Conservation (phyloP, 345 rosid species). For the Eucalyptus polybractea region DNA sequence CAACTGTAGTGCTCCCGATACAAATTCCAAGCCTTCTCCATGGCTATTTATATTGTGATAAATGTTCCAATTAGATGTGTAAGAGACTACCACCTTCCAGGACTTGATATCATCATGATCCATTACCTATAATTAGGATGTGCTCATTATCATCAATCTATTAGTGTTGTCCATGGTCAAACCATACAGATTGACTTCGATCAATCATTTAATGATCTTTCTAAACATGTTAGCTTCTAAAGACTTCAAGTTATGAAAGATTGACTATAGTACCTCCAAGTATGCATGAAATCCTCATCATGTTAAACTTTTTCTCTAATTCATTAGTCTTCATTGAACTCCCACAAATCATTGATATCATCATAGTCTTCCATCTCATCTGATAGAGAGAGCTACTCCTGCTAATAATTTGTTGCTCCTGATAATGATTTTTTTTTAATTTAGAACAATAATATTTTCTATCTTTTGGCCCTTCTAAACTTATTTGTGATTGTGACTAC, state of each 20-base stretch:
- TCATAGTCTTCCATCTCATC: not conserved
- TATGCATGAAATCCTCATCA: not conserved
- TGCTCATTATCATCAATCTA: not conserved
- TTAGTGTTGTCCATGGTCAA: not conserved
- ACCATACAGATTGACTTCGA: not conserved
- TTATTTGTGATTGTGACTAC: not conserved
- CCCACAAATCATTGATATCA: not conserved
- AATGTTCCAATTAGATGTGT: not conserved
- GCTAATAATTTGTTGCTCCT: not conserved
- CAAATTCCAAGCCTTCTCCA: not conserved
- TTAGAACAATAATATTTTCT: not conserved
- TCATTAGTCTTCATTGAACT: not conserved
- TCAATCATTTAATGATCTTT: not conserved
- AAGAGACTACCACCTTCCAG: not conserved
- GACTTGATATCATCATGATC: not conserved
- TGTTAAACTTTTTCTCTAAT: not conserved
- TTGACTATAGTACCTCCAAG: not conserved
- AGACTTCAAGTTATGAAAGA: not conserved
- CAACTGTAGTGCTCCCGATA: not conserved
- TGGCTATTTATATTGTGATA: not conserved
- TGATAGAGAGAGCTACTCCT: not conserved
- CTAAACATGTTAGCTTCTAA: not conserved
- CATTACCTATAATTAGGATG: not conserved
- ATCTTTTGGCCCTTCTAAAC: not conserved
- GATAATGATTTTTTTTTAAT: not conserved